Evolutionary conservation across 306 rosid genomes (phyloP).

Genomic region (Trifolium dubium): DNA sequence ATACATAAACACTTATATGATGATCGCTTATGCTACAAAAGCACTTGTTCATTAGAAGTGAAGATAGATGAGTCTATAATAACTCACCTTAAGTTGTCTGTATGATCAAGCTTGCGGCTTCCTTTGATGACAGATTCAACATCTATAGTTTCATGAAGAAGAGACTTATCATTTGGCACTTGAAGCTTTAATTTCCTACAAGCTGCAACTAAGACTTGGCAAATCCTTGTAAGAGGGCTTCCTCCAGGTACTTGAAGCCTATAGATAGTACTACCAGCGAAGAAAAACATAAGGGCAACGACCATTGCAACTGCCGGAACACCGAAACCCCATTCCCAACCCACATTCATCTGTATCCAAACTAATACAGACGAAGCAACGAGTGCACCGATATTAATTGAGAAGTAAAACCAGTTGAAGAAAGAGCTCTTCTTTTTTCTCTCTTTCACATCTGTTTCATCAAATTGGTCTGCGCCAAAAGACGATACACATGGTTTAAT

Average conservation of each 20-base stretch:
- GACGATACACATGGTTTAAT: conserved; percentile 94
- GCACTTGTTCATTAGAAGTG: conserved; percentile 10
- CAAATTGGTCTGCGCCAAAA: conserved; percentile 89
- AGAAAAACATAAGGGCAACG: conserved; percentile 65
- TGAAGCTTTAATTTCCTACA: conserved; percentile 49
- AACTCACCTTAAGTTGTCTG: conserved; percentile 61
- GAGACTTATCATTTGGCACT: conserved; percentile 66
- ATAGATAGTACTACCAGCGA: conserved; percentile 62
- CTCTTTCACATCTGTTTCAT: conserved; percentile 64
- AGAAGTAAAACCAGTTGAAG: conserved; percentile 91
- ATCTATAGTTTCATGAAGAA: conserved; percentile 74
- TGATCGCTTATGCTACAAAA: too few species aligned
- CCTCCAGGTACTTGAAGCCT: conserved; percentile 80
- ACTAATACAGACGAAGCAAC: conserved; percentile 78
- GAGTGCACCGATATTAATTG: conserved; percentile 78
- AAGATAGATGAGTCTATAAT: background rate
- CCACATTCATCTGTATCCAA: conserved; percentile 81
- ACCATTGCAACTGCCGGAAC: conserved; percentile 83
- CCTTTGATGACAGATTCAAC: conserved; percentile 72
- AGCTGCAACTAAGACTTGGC: conserved; percentile 75
- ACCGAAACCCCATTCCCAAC: conserved; percentile 97
- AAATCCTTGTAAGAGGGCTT: conserved; percentile 80
- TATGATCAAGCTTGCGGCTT: conserved; percentile 84
- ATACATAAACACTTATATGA: too few species aligned
- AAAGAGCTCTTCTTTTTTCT: conserved; percentile 69